Conservation (phyloP, 257 asterid species). For the Scutellaria galericulata region DNA sequence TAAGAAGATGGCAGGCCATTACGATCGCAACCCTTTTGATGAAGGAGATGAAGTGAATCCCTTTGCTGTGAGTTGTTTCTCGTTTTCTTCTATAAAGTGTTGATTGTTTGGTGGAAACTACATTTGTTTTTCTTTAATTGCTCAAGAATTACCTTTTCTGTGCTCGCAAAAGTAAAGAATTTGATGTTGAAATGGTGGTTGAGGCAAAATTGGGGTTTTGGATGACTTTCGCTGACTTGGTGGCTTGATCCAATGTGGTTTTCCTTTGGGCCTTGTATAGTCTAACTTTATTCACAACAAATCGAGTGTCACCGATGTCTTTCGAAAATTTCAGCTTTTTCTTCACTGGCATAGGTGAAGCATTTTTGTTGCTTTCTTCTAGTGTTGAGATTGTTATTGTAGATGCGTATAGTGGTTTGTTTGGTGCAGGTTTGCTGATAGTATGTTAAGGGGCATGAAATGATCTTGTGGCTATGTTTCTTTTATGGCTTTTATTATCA, state of each 20-base stretch:
- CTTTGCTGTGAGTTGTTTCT: conserved; percentile 53
- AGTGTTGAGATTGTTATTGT: neutral
- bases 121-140: neutral
- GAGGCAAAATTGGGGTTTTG: conserved; percentile 27
- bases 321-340: neutral
- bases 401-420: conserved; percentile 20
- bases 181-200: conserved; percentile 19
- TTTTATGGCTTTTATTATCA: conserved; percentile 15
- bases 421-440: conserved; percentile 26
- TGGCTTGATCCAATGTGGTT: conserved; percentile 33
- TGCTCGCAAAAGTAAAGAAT: conserved; percentile 27
- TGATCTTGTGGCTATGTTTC: conserved; percentile 23
- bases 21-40: conserved; percentile 73
- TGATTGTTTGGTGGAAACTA: conserved; percentile 1
- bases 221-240: conserved; percentile 37
- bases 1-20: conserved; percentile 64
- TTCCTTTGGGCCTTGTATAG: neutral
- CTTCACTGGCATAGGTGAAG: neutral
- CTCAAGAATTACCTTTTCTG: neutral
- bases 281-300: too few species aligned
- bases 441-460: conserved; percentile 5
- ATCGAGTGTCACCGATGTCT: neutral
- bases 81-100: neutral
- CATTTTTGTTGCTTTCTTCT: conserved; percentile 11
- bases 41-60: conserved; percentile 71